These are phyloP conservation scores for Phytophthora ramorum DNA, from an alignment of 352 stramenopile species.

Conservation along the genomic window DNA sequence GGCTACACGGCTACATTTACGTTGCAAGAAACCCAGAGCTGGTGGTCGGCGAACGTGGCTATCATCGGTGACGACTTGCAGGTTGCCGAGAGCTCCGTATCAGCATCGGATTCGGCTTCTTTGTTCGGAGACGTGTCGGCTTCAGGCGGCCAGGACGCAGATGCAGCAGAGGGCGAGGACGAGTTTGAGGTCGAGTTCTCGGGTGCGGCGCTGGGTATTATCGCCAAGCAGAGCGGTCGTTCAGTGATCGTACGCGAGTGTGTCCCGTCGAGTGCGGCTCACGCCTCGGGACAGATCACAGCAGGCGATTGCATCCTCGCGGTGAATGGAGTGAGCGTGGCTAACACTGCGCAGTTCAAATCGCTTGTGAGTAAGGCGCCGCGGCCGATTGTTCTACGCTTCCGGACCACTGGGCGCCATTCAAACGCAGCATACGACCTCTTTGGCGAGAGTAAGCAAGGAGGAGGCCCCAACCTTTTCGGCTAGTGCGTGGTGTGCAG, in stretches of 20 bases:
- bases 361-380: constrained; percentile 62
- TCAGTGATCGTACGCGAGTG: constrained; percentile 81
- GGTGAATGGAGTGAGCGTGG: constrained; percentile 71
- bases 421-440: constrained; percentile 63
- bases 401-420: constrained; percentile 54
- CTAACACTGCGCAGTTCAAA: constrained; percentile 78
- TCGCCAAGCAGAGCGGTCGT: constrained; percentile 69
- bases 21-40: constrained; percentile 79
- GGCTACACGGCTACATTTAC: constrained; percentile 88
- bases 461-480: constrained; percentile 30
- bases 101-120: constrained; percentile 20
- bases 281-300: constrained; percentile 59
- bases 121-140: constrained; percentile 40
- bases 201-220: constrained; percentile 61
- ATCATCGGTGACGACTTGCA: constrained; percentile 86
- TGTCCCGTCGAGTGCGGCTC: constrained; percentile 58
- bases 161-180: constrained; percentile 26
- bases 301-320: constrained; percentile 74
- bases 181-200: constrained; percentile 84
- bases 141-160: constrained; percentile 2
- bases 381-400: constrained; percentile 76
- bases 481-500: constrained; percentile 20
- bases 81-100: constrained; percentile 33
- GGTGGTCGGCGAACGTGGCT: constrained; percentile 83
- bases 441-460: constrained; percentile 62